Percentiles rank a stretch among this genome's conserved stretches.
These are phyloP conservation scores for Symbiotaphrina buchneri DNA, from an alignment of 495 filamentous ascomycete species.

Conservation along the genomic window DNA sequence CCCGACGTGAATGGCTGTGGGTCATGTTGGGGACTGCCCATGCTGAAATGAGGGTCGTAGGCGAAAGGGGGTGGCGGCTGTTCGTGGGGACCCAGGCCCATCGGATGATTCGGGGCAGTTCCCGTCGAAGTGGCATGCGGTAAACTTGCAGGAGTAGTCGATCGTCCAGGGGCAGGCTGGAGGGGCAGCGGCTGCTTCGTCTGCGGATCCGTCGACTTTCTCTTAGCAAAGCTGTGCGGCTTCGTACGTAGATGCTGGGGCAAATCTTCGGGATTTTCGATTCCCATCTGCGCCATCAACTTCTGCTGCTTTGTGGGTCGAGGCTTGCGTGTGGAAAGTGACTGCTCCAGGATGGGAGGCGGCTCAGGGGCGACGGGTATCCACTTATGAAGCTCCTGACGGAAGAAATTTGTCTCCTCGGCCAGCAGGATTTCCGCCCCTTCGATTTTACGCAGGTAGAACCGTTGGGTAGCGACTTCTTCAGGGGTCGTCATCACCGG, in stretches of 20 bases:
- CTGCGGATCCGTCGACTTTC: conserved; percentile 14
- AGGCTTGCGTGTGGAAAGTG: conserved; percentile 88
- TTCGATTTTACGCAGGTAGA: conserved; percentile 95
- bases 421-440: conserved; percentile 86
- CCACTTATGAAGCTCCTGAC: conserved; percentile 92
- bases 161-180: conserved; percentile 3
- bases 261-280: conserved; percentile 72
- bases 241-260: conserved; percentile 62
- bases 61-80: not conserved
- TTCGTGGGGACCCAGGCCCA: not conserved
- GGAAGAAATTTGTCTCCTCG: conserved; percentile 91
- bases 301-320: conserved; percentile 95
- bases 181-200: conserved; percentile 4
- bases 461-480: conserved; percentile 78
- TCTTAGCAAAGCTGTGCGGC: conserved; percentile 31
- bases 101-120: not conserved
- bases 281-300: conserved; percentile 67
- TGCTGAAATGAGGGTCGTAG: conserved; percentile 2
- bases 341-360: conserved; percentile 64
- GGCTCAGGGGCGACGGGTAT: conserved; percentile 70
- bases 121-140: conserved; percentile 1
- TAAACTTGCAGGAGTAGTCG: conserved; percentile 1
- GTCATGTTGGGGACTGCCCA: conserved; percentile 1
- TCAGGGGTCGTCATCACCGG: conserved; percentile 57
- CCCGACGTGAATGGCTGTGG: conserved; percentile 1